phyloP scores from a whole-genome alignment of 305 asterid genomes.

The Solanum hybrid region DNA sequence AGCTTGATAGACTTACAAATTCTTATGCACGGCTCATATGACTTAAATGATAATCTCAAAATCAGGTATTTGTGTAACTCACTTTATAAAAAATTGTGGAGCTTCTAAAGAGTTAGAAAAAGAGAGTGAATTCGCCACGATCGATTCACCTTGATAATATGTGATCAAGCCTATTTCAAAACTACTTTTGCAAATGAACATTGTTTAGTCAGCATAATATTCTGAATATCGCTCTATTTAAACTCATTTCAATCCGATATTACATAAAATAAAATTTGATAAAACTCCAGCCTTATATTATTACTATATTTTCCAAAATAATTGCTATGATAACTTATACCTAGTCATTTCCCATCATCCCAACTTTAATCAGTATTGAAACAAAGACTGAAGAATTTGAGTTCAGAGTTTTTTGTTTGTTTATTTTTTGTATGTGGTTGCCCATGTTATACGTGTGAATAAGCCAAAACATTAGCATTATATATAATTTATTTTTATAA shows the following conservation, averaged over 20 bases:
- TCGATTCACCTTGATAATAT: too few species aligned
- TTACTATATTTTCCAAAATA: neutral
- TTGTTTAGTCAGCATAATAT: neutral
- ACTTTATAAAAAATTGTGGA: neutral
- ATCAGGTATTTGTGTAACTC: neutral
- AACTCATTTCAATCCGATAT: neutral
- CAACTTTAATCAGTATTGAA: neutral
- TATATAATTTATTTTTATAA: neutral
- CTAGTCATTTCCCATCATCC: neutral
- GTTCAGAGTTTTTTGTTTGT: neutral
- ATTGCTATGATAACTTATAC: neutral
- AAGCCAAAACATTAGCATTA: neutral
- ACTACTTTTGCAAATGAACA: neutral
- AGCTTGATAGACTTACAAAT: neutral
- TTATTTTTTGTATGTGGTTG: neutral
- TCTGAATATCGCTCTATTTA: neutral
- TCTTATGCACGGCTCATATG: neutral
- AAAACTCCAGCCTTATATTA: neutral
- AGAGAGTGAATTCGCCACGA: neutral
- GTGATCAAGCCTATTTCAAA: neutral
- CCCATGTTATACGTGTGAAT: neutral
- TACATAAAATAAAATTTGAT: neutral
- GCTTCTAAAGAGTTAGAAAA: neutral
- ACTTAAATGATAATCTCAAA: neutral
- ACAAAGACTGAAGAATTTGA: neutral